A percentile compares a stretch with the other conserved stretches of the same genome.
phyloP scores from a whole-genome alignment of 371 early-diverging fungal genomes.

The Lichtheimia corymbifera region DNA sequence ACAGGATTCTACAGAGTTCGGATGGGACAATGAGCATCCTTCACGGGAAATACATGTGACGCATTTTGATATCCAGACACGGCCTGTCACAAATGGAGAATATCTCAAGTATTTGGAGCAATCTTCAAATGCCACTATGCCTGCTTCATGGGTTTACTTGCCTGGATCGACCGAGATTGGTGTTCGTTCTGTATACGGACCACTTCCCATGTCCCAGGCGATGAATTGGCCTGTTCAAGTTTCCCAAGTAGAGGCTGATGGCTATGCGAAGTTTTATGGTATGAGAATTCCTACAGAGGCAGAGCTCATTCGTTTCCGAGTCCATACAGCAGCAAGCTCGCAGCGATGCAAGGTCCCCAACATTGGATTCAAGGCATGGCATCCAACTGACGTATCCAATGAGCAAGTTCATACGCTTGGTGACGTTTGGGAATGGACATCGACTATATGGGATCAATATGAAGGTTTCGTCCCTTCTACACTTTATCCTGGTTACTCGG shows the following conservation, averaged over 20 bases:
- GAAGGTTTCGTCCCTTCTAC: conserved; percentile 63
- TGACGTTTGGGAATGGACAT: conserved; percentile 88
- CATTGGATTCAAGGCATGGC: conserved; percentile 65
- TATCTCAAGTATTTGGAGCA: conserved; percentile 60
- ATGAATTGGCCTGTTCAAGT: conserved; percentile 77
- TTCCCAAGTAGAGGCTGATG: conserved; percentile 67
- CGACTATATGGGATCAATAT: conserved; percentile 58
- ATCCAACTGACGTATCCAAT: conserved; percentile 49
- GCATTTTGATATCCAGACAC: conserved; percentile 67
- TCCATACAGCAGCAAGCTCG: neutral
- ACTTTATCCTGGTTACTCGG: conserved; percentile 87
- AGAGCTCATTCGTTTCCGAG: conserved; percentile 52
- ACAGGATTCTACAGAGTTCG: conserved; percentile 42
- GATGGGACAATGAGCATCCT: conserved; percentile 92
- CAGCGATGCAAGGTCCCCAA: conserved; percentile 40
- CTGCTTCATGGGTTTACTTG: conserved; percentile 54
- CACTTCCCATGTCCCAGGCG: conserved; percentile 51
- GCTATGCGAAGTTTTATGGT: conserved; percentile 62
- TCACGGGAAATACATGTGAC: conserved; percentile 33
- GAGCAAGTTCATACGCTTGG: conserved; percentile 54
- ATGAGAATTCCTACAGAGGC: conserved; percentile 69
- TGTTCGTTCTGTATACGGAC: conserved; percentile 72
- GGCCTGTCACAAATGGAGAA: conserved; percentile 84
- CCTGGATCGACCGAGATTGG: conserved; percentile 26
- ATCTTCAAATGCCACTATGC: conserved; percentile 16